Evolutionary conservation across 1,284 basidiomycete genomes (phyloP).

Genomic region (Tylopilus sp.): DNA sequence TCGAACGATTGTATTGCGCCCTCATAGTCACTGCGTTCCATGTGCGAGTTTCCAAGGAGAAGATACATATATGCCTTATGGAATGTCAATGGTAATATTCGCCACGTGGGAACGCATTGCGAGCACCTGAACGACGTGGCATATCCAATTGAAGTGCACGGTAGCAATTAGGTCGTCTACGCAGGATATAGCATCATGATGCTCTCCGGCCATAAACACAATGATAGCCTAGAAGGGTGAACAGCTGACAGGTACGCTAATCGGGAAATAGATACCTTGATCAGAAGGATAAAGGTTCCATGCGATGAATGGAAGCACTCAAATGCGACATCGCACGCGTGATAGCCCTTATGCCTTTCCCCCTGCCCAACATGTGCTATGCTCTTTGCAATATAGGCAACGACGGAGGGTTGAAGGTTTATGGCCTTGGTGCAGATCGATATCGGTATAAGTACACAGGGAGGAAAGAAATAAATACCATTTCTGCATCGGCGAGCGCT

Average conservation of each 20-base stretch:
- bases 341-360: background rate
- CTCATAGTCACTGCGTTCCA: background rate
- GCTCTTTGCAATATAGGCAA: constrained; percentile 1
- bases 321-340: background rate
- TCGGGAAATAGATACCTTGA: background rate
- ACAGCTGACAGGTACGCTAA: too few species aligned
- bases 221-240: background rate
- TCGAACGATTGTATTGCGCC: background rate
- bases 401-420: background rate
- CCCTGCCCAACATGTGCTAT: background rate
- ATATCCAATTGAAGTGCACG: background rate
- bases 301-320: background rate
- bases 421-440: background rate
- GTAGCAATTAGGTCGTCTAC: background rate
- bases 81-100: background rate
- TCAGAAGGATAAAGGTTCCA: background rate
- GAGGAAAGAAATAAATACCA: background rate
- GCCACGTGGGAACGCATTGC: too few species aligned
- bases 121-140: background rate
- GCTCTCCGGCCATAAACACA: background rate
- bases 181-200: background rate
- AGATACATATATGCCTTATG: background rate
- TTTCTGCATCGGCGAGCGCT: background rate
- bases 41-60: background rate
- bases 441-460: background rate